These are phyloP conservation scores for Echinosophora koreensis DNA, from an alignment of 306 rosid genomes.

Conservation along the genomic window DNA sequence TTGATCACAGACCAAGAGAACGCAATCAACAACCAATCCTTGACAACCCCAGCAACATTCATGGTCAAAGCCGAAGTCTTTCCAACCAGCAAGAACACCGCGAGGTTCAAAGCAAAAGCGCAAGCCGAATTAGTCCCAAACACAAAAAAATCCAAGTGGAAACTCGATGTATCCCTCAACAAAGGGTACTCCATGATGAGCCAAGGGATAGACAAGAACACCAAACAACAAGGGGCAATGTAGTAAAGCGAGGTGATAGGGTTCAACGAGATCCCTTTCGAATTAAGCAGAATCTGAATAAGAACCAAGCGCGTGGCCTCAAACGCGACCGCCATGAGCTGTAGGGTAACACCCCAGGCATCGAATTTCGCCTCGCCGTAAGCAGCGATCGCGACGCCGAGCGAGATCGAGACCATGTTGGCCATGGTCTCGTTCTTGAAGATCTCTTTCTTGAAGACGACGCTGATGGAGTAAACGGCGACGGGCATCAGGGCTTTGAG, in stretches of 20 bases:
- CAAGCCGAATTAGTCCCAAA: conserved; percentile 86
- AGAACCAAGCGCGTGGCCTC: conserved; percentile 91
- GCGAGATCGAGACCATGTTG: conserved; percentile 87
- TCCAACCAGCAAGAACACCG: conserved; percentile 89
- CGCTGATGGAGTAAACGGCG: conserved; percentile 88
- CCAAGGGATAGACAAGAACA: conserved; percentile 85
- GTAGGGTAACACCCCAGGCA: conserved; percentile 72
- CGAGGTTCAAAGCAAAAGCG: conserved; percentile 90
- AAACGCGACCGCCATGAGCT: conserved; percentile 85
- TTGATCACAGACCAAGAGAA: conserved; percentile 99
- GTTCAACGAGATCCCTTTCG: conserved; percentile 83
- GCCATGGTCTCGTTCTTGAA: conserved; percentile 78
- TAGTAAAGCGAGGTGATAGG: conserved; percentile 96
- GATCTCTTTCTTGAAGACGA: conserved; percentile 67
- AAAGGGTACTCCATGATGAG: conserved; percentile 76
- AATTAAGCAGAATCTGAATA: conserved; percentile 84
- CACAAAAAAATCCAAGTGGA: conserved; percentile 67
- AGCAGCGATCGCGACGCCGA: conserved; percentile 91
- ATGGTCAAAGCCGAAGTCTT: conserved; percentile 97
- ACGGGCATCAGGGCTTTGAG: conserved; percentile 97
- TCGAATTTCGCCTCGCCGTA: conserved; percentile 91
- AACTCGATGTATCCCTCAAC: conserved; percentile 80
- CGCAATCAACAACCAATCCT: conserved; percentile 94
- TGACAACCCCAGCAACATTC: conserved; percentile 98
- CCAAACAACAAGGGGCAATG: conserved; percentile 92